Base-by-base conservation (phyloP, 495 filamentous ascomycete genomes). In the Stereocaulon alpinum region DNA sequence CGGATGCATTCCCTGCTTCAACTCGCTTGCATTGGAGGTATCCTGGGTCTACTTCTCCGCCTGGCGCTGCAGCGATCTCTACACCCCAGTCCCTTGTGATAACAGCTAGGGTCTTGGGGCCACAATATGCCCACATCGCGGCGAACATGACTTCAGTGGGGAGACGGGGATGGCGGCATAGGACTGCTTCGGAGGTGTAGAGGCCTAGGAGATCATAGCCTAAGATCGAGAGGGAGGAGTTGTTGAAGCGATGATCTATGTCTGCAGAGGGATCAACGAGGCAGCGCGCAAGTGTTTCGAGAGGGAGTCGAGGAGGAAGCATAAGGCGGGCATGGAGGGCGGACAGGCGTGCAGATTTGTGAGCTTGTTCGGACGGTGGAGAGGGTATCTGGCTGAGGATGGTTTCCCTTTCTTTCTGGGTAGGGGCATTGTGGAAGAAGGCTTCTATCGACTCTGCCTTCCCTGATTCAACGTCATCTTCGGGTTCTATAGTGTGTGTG, bases 251-350 rank as follows among this genome's bases (percentile, higher is more conserved):
- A 7, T 80, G 73, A 71, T 91, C 77, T 0, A 77, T 67, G 69
- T 97, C 91, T 20, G 92, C 90, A 18, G 91, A 86, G 34, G 79
- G 73, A 73, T 96, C 86, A 66, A 97, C 82, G 52, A 98, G 82
- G 51, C 88, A 81, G 42, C 93, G 84, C 57, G 89, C 90, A 55
- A 98, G 84, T 2, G 86, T 89, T 70, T 95, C 79, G 37, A 95
- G 73, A 9, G 93, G 94, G 63, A 96, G 78, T 70, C 84, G 85
- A 40, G 81, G 76, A 34, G 91, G 84, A 60, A 98, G 84, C 55
- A 82, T 82, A 50, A 98, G 85, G 67, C 93, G 91, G 67, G 91
- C 86, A 73, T 96, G 91, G 37, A 98, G 84, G 58, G 93, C 90
- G 62, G 91, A 83, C 67, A 98, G 87, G 76, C 96, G 96, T 58